Conservation (phyloP, 2,329 filamentous ascomycete species). For the Myriosclerotinia scirpicola region DNA sequence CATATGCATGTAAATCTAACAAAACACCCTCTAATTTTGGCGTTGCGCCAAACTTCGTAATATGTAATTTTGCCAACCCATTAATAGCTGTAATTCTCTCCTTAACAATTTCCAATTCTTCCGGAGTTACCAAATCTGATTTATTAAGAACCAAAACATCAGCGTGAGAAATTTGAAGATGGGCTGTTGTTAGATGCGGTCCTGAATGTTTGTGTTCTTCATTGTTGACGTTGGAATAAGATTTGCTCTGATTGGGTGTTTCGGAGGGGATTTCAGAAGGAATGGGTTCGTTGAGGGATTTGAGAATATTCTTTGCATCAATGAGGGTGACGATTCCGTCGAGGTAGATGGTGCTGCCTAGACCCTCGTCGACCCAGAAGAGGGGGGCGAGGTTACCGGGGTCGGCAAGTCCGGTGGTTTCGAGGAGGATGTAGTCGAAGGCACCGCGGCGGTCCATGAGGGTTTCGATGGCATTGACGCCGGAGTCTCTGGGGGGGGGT, state of each 20-base stretch:
- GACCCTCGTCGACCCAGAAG: conserved; percentile 96
- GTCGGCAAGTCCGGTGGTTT: conserved; percentile 93
- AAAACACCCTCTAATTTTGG: conserved; percentile 82
- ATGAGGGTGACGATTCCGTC: conserved; percentile 96
- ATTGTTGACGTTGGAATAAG: conserved; percentile 45
- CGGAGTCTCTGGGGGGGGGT: conserved; percentile 65
- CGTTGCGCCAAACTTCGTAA: conserved; percentile 77
- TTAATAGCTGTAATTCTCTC: conserved; percentile 82
- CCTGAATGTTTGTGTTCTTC: conserved; percentile 47
- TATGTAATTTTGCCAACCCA: conserved; percentile 77
- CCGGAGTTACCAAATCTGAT: conserved; percentile 72
- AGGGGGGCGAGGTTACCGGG: conserved; percentile 93
- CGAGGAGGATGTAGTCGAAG: conserved; percentile 96
- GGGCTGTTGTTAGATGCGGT: conserved; percentile 82
- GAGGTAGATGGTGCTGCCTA: conserved; percentile 92
- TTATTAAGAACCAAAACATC: conserved; percentile 97
- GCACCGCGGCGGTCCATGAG: conserved; percentile 90
- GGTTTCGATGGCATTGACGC: conserved; percentile 91
- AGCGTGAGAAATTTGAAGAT: conserved; percentile 94
- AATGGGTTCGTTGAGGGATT: conserved; percentile 72
- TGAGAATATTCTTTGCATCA: conserved; percentile 89
- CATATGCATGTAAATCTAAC: conserved; percentile 90
- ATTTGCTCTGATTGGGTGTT: conserved; percentile 14
- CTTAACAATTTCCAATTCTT: conserved; percentile 68
- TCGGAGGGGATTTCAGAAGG: conserved; percentile 54